Base-by-base conservation (phyloP, 2,329 filamentous ascomycete species). In the Penicillium sp. region DNA sequence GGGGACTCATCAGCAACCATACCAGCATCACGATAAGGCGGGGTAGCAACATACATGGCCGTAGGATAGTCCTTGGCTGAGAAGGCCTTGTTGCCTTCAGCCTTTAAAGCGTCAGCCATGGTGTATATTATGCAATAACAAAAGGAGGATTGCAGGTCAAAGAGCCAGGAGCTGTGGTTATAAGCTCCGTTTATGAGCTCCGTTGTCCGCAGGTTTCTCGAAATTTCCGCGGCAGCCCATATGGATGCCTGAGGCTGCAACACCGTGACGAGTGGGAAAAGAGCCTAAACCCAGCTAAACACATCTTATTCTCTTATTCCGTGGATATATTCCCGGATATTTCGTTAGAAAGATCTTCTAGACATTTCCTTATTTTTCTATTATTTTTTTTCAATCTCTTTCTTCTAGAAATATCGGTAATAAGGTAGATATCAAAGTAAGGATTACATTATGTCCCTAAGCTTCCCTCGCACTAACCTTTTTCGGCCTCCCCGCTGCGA, bases 31-130 rank as follows among this genome's bases (percentile, higher is more conserved):
- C 37, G 24, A 38, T 40, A 46, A 55, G 40, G 57, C 55, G 58
- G 58, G 58, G 55, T 59, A 58, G 46, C 47, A 52, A 82, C 88
- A 73, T 80, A 97, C 91, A 95, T 82, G 66, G 93, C 93, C 70
- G 91, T 89, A 64, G 89, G 80, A 70, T 95, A 98, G 73, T 97
- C 89, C 80, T 97, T 97, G 54, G 88, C 89, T 57, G 89, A 86
- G 72, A 98, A 98, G 73, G 94, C 90, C 78, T 95, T 95, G 79
- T 98, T 98, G 77, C 91, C 93, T 69, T 93, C 86, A 65, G 90
- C 89, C 79, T 98, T 98, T 64, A 98, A 82, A 81, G 91, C 79
- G 72, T 85, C 82, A 56, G 82, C 81, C 81, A 84, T 85, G 54
- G 31, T 74, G 55, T n/a, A 39, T 40, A 28, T 47, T 31, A 47